These are phyloP conservation scores for Cladosporium sp. DNA, from an alignment of 2,329 filamentous ascomycete species.

Conservation along the genomic window DNA sequence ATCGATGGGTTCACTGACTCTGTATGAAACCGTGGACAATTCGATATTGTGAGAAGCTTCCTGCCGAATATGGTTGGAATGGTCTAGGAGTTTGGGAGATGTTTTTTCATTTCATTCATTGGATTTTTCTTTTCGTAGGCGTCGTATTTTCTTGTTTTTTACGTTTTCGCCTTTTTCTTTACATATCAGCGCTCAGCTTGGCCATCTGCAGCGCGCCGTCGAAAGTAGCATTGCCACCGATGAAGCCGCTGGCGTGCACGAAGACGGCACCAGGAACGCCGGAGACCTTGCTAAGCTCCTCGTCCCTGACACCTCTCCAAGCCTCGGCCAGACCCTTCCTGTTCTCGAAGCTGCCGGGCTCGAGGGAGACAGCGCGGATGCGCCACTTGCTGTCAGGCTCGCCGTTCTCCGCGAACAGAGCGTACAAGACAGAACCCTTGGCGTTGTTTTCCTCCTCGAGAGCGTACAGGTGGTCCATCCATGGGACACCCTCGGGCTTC, in stretches of 20 bases:
- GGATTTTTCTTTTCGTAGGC: background rate
- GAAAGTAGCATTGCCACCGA: slow-evolving; percentile 88
- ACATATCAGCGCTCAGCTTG: slow-evolving; percentile 59
- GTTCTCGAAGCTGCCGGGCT: slow-evolving; percentile 83
- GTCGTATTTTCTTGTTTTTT: background rate
- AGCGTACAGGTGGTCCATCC: slow-evolving; percentile 93
- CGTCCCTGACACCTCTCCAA: slow-evolving; percentile 88
- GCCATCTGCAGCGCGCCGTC: slow-evolving; percentile 87
- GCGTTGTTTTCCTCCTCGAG: slow-evolving; percentile 61
- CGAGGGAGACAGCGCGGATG: slow-evolving; percentile 83
- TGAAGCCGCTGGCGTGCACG: slow-evolving; percentile 91
- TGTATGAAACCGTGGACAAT: too few species aligned
- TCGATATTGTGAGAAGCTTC: too few species aligned
- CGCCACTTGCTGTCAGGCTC: slow-evolving; percentile 79
- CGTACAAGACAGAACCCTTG: slow-evolving; percentile 65
- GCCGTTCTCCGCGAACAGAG: slow-evolving; percentile 82
- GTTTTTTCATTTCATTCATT: background rate
- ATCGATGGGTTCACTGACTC: too few species aligned
- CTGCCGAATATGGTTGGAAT: too few species aligned
- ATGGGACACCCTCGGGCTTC: slow-evolving; percentile 69
- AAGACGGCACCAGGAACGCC: slow-evolving; percentile 76
- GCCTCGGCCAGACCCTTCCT: slow-evolving; percentile 83
- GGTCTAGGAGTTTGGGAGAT: too few species aligned
- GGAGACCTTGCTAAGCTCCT: slow-evolving; percentile 68
- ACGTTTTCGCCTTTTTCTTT: background rate